These are phyloP conservation scores for Boletus barrowsii DNA, from an alignment of 768 basidiomycete species.

Conservation along the genomic window DNA sequence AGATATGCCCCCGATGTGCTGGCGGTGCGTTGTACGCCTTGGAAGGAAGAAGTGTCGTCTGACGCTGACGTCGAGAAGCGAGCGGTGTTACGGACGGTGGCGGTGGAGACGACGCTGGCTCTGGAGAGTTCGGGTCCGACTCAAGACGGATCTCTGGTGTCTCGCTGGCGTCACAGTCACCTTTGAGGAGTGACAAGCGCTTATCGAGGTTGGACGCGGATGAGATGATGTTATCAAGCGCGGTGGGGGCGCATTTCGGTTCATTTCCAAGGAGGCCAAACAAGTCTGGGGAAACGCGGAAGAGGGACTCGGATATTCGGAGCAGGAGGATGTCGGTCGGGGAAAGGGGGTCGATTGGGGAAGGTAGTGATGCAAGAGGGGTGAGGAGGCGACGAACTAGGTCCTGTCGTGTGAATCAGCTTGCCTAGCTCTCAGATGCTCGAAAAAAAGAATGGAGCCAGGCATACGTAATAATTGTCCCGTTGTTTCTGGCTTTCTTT, in stretches of 20 bases:
- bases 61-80: conserved; percentile 21
- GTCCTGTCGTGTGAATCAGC: conserved; percentile 43
- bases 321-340: conserved; percentile 48
- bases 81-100: conserved; percentile 35
- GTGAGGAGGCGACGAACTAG: conserved; percentile 62
- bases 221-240: conserved; percentile 45
- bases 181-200: conserved; percentile 47
- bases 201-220: conserved; percentile 53
- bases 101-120: not conserved
- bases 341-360: conserved; percentile 38
- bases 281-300: conserved; percentile 49
- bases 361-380: conserved; percentile 46
- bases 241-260: conserved; percentile 41
- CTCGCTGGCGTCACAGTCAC: conserved; percentile 11
- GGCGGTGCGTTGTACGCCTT: conserved; percentile 42
- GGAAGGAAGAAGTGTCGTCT: conserved; percentile 47
- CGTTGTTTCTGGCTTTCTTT: conserved; percentile 56
- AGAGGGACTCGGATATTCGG: conserved; percentile 53
- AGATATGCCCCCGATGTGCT: conserved; percentile 57
- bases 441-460: not conserved
- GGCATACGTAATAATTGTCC: conserved; percentile 68
- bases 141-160: conserved; percentile 44
- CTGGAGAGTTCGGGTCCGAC: conserved; percentile 19
- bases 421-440: not conserved
- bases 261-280: conserved; percentile 51